Conservation (phyloP, 225 moss, liverwort and hornwort genomes). For the Lunularia cruciata region DNA sequence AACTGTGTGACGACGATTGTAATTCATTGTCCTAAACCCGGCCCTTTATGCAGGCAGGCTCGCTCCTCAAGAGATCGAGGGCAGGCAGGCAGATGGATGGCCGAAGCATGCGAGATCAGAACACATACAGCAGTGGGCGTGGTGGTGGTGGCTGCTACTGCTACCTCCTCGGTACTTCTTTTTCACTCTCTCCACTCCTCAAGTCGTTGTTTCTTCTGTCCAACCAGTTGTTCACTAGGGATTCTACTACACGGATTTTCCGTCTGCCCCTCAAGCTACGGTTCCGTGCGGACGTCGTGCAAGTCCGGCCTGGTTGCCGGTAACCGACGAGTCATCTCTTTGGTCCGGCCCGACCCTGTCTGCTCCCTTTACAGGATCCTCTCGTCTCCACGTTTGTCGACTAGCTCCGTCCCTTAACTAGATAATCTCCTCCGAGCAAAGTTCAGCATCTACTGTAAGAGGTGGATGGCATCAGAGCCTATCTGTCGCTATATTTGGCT, state of each 20-base stretch:
- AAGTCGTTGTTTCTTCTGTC: conserved; percentile 4
- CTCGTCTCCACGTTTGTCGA: no score
- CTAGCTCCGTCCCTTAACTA: no score
- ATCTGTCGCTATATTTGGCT: no score
- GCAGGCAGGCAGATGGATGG: conserved; percentile 4
- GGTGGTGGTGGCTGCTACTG: conserved; percentile 11
- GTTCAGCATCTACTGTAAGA: no score
- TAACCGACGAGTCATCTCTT: neutral
- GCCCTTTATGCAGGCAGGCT: conserved; percentile 39
- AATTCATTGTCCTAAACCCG: conserved; percentile 27
- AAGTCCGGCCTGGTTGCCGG: conserved; percentile 23
- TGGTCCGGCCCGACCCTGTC: neutral
- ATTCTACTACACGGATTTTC: neutral
- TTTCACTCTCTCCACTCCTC: neutral
- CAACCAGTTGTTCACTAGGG: neutral
- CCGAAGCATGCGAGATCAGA: conserved; percentile 17
- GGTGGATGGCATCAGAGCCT: no score
- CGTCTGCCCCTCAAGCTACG: neutral
- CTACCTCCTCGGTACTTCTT: neutral
- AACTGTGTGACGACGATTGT: conserved; percentile 25
- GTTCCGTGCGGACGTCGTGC: conserved; percentile 3
- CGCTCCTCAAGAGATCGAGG: conserved; percentile 27
- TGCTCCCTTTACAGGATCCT: no score
- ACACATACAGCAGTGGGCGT: neutral
- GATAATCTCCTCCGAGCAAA: no score